Base-by-base conservation (phyloP, 2,329 filamentous ascomycete genomes). In the Fusarium zealandicum region DNA sequence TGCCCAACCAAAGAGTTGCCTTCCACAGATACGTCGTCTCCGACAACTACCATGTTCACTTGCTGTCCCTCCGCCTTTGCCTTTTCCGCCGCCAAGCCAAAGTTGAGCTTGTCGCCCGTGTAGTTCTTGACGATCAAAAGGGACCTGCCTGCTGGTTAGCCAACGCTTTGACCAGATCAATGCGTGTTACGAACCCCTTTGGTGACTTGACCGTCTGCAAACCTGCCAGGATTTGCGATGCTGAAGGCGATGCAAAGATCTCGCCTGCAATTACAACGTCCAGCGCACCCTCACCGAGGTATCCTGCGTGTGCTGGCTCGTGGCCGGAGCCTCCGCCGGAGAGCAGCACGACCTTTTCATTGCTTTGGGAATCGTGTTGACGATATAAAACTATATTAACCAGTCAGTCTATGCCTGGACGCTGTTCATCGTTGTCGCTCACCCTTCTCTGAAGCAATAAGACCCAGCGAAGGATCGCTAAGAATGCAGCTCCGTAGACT, bases 81-180 rank as follows among this genome's bases (percentile, higher is more conserved):
- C 48, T 69, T 67, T 51, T 70, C 68, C 4, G 67, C 67, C 3
- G 68, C 67, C 13, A 70, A 44, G 5, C 67, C 66, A 43, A 70
- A 68, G 53, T 68, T 68, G 40, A 68, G 62, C 40, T 68, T 67
- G 38, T 68, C 66, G 16, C 66, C 66, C 0, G 66, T 68, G 44
- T 68, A 68, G 44, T 68, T 68, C 33, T 68, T 68, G 30, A 68
- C 65, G 25, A 67, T 68, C 25, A 68, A 36, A 46, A 67, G 20
- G 3, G 61, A 54, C 13, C 64, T 65, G 12, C 5, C 2, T 8
- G 16, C 16, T 35, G 13, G 41, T 58, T 30, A 63, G 45, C 25
- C 9, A 3, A 17, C n/a, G 13, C 37, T 10, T 28, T n/a, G 5
- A 9, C 10, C 9, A 1, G 4, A 7, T 20, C 2, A 1, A 4